These are phyloP conservation scores for Citrus medica DNA, from an alignment of 345 rosid genomes.

Conservation along the genomic window DNA sequence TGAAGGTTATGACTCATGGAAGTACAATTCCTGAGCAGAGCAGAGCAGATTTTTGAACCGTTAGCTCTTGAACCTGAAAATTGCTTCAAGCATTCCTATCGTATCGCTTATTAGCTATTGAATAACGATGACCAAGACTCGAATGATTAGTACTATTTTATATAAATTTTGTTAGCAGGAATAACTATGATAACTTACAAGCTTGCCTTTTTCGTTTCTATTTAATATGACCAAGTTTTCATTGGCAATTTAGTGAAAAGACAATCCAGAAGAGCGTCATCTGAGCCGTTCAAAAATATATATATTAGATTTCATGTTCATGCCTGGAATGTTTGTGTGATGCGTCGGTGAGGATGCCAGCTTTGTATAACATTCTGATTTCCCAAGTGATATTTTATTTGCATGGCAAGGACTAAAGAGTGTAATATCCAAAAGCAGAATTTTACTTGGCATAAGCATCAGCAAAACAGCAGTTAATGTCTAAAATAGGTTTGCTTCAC, in stretches of 20 bases:
- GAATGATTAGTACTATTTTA: not conserved
- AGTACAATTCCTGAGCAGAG: not conserved
- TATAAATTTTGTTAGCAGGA: not conserved
- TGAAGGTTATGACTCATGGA: not conserved
- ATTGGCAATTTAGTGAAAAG: too few relatives aligned
- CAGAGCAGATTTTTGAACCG: not conserved
- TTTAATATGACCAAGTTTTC: too few relatives aligned
- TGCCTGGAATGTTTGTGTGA: not conserved
- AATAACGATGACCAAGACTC: not conserved
- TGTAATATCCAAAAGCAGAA: not conserved
- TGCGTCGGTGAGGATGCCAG: not conserved
- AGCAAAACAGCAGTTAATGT: too few relatives aligned
- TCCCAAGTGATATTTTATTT: not conserved
- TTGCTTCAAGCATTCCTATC: not conserved
- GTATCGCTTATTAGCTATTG: not conserved
- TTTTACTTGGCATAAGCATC: not conserved
- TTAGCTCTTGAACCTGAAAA: not conserved
- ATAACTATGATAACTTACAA: too few relatives aligned
- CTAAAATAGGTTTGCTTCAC: too few relatives aligned
- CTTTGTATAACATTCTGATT: not conserved
- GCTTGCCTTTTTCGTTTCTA: too few relatives aligned
- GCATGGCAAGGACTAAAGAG: not conserved
- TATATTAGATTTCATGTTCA: not conserved
- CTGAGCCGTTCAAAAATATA: not conserved
- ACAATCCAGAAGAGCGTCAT: not conserved